Base-by-base conservation (phyloP, 2,329 filamentous ascomycete species). In the Ceratocystis variospora region DNA sequence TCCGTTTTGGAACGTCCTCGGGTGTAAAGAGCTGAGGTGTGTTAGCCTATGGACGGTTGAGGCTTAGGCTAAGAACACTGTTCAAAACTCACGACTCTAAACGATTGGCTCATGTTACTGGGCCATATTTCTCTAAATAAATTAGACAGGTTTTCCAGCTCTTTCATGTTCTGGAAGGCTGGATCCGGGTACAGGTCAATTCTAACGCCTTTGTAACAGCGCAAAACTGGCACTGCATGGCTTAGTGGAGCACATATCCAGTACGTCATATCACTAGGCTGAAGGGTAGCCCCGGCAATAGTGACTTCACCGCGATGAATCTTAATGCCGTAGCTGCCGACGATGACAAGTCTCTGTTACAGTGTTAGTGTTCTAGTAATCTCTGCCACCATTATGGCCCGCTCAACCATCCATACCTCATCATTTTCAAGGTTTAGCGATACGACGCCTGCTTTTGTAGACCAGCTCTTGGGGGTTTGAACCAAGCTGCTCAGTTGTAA, bases 111-210 rank as follows among this genome's bases (percentile, higher is more conserved):
- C 63, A 71, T 62, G 62, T 72, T 65, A 17, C 83, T 79, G 67
- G 83, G 82, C 87, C 87, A 91, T 8, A 92, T 78, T 44, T 79
- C 81, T 19, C 79, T 79, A 70, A 88, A 91, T 0, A 88, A 73
- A 0, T 88, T 86, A 0, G 85, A 89, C 1, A 90, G 74, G 7
- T 72, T 77, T 1, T 80, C 81, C 17, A 93, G 73, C 0, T 78
- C 76, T 17, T 79, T 77, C 10, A 90, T 69, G 0, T 76, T 76
- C 15, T 73, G 73, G 1, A 79, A 75, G 7, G 76, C 77, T 0
- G 81, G 79, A 63, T 83, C 79, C 3, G 85, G 73, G 44, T 80
- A 76, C 28, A 90, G 74, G 67, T 87, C 81, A 0, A 89, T 72
- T 0, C 72, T 74, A 0, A 79, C 78, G 8, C 79, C 73, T 59